Percentiles rank a stretch among this genome's conserved stretches.
Evolutionary conservation across 139 green algal species (phyloP).

Genomic region (Auxenochlorella protothecoides): DNA sequence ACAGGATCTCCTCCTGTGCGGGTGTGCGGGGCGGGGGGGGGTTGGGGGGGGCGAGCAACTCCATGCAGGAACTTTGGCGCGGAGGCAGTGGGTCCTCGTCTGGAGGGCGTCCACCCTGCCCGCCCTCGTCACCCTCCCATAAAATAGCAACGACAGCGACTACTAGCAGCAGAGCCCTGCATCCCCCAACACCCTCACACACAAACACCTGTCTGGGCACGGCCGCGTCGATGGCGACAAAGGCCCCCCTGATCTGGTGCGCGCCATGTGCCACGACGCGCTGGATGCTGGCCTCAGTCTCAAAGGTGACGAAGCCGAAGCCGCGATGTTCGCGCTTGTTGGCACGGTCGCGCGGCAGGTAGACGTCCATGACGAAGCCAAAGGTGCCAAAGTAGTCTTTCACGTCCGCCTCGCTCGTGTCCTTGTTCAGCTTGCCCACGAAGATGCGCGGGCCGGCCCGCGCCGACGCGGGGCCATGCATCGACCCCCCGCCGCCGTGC

Average conservation of each 20-base stretch:
- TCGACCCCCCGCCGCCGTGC: background rate
- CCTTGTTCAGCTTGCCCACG: conserved; percentile 78
- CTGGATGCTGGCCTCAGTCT: conserved; percentile 74
- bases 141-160: too few species aligned
- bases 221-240: conserved; percentile 27
- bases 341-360: conserved; percentile 58
- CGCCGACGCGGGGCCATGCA: background rate
- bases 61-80: too few species aligned
- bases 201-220: background rate
- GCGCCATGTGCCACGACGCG: conserved; percentile 24
- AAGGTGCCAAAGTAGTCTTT: conserved; percentile 74
- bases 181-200: too few species aligned
- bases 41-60: too few species aligned
- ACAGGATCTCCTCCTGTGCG: too few species aligned
- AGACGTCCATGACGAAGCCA: conserved; percentile 86
- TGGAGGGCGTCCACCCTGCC: too few species aligned
- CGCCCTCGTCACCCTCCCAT: too few species aligned
- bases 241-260: conserved; percentile 34
- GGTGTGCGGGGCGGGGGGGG: too few species aligned
- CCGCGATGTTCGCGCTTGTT: conserved; percentile 64
- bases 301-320: conserved; percentile 89
- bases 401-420: conserved; percentile 69
- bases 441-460: conserved; percentile 73
- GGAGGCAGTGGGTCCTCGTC: too few species aligned
- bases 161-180: too few species aligned